Evolutionary conservation across 2,329 filamentous ascomycete species (phyloP).

Genomic region (Xylariaceae sp.): DNA sequence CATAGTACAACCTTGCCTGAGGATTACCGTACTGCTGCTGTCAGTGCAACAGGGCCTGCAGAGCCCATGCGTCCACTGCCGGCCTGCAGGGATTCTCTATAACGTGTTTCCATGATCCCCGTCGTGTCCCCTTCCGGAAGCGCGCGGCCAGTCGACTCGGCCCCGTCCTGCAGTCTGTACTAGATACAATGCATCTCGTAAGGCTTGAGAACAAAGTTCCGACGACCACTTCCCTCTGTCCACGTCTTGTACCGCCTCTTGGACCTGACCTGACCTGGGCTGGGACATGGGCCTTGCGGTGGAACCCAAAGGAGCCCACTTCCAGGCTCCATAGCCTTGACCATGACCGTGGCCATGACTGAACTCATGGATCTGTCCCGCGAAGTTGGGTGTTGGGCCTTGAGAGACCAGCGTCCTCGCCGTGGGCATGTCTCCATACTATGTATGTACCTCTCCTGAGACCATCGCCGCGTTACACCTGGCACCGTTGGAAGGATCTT

Average conservation of each 20-base stretch:
- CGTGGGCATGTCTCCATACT: conserved; percentile 25
- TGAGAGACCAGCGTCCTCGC: too few relatives aligned
- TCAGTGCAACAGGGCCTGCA: conserved; percentile 14
- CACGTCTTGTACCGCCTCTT: conserved; percentile 15
- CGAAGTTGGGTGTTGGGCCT: conserved; percentile 27
- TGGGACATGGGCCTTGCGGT: conserved; percentile 13
- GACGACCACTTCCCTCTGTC: conserved; percentile 20
- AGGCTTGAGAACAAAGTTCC: conserved; percentile 17
- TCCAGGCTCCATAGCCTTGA: conserved; percentile 21
- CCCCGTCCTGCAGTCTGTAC: too few relatives aligned
- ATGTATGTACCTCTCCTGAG: too few relatives aligned
- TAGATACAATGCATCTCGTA: conserved; percentile 20
- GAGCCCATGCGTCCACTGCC: conserved; percentile 20
- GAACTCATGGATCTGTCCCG: conserved; percentile 23
- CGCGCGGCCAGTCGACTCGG: conserved; percentile 20
- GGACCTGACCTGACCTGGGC: neutral
- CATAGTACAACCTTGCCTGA: conserved; percentile 2
- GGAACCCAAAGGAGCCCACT: conserved; percentile 25
- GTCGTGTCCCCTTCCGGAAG: conserved; percentile 13
- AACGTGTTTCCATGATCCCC: conserved; percentile 14
- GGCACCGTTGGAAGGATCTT: conserved; percentile 26
- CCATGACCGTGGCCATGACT: too few relatives aligned
- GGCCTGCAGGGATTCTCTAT: conserved; percentile 13
- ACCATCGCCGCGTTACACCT: conserved; percentile 28
- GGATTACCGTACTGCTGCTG: conserved; percentile 9